Conservation (phyloP, 2,329 filamentous ascomycete species). For the Fusarium austroafricanum region DNA sequence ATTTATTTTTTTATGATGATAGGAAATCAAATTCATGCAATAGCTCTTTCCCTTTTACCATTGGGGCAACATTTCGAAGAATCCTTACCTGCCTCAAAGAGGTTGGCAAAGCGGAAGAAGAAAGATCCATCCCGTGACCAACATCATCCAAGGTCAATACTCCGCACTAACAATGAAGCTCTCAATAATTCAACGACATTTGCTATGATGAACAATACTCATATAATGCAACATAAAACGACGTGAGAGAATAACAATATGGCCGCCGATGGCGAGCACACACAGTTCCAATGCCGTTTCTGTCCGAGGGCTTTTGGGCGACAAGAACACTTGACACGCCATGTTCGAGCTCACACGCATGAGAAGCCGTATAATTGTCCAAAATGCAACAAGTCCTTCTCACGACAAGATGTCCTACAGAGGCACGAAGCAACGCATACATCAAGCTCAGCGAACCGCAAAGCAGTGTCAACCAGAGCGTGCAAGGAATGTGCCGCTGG, state of each 20-base stretch:
- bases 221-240: background rate
- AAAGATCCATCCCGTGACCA: constrained; percentile 11
- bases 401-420: constrained; percentile 29
- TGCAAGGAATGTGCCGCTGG: constrained; percentile 28
- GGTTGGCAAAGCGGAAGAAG: background rate
- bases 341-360: constrained; percentile 27
- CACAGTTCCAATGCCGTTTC: background rate
- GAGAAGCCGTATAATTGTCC: constrained; percentile 32
- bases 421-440: constrained; percentile 26
- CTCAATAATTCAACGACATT: background rate
- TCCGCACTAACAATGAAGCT: constrained; percentile 3
- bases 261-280: background rate
- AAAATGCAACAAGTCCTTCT: constrained; percentile 30
- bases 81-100: background rate
- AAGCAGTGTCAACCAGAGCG: constrained; percentile 15
- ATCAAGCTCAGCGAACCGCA: background rate
- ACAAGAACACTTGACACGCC: constrained; percentile 32
- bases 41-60: background rate
- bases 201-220: background rate
- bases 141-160: background rate
- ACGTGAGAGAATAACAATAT: background rate
- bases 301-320: constrained; percentile 20
- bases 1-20: no score
- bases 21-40: background rate
- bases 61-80: no score